These are phyloP conservation scores for Centella asiatica DNA, from an alignment of 129 eudicot species.

Conservation along the genomic window DNA sequence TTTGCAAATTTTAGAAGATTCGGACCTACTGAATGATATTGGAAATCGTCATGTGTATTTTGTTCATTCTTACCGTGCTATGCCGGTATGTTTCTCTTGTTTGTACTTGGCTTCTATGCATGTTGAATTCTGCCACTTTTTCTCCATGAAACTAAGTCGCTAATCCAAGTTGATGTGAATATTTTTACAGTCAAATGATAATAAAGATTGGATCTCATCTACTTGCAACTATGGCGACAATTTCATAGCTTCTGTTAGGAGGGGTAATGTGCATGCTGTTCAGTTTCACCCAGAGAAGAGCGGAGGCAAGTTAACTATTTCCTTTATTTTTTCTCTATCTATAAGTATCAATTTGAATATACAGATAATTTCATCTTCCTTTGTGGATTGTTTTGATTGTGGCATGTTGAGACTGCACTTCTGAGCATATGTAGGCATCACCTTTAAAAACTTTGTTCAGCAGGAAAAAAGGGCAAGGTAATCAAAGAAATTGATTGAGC, in stretches of 20 bases:
- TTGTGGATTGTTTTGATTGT: too few relatives aligned
- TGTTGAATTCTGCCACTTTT: not conserved
- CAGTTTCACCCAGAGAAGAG: slow-evolving; percentile 99
- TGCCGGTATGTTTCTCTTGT: slow-evolving; percentile 45
- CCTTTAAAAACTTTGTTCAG: too few relatives aligned
- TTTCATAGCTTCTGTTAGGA: slow-evolving; percentile 78
- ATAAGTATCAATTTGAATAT: too few relatives aligned
- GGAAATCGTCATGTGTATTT: slow-evolving; percentile 84
- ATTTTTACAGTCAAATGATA: slow-evolving; percentile 56
- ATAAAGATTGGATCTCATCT: slow-evolving; percentile 85
- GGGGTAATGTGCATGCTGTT: slow-evolving; percentile 91
- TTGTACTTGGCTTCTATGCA: slow-evolving; percentile 1
- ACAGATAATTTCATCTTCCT: too few relatives aligned
- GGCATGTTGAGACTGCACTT: not conserved
- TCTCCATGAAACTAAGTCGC: not conserved
- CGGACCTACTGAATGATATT: slow-evolving; percentile 68
- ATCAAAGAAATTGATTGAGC: too few relatives aligned
- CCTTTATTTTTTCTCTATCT: not conserved
- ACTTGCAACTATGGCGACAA: slow-evolving; percentile 73
- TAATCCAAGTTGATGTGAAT: not conserved
- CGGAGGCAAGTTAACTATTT: slow-evolving; percentile 52
- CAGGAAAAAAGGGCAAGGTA: too few relatives aligned
- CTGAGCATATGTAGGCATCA: too few relatives aligned
- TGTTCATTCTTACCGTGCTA: slow-evolving; percentile 93
- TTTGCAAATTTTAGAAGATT: slow-evolving; percentile 45